Evolutionary conservation across 2,329 filamentous ascomycete species (phyloP).

Genomic region (Fusarium denticulatum): DNA sequence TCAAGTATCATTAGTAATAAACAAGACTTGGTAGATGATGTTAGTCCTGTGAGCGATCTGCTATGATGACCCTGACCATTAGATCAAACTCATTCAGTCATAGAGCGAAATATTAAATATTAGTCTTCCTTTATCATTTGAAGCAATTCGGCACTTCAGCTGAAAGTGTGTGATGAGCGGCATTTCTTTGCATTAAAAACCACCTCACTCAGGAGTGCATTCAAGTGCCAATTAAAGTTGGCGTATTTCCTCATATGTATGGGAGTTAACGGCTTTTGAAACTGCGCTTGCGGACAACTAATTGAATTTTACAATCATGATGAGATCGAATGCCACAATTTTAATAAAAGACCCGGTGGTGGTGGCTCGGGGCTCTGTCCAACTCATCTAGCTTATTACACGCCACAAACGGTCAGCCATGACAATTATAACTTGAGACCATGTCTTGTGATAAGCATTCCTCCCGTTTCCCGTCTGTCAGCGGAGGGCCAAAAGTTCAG

Average conservation of each 20-base stretch:
- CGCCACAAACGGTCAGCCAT: constrained; percentile 31
- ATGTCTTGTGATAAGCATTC: constrained; percentile 21
- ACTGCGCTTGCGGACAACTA: constrained; percentile 24
- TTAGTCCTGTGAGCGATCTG: background rate
- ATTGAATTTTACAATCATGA: constrained; percentile 22
- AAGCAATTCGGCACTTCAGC: background rate
- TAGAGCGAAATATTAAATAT: background rate
- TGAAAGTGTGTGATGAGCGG: background rate
- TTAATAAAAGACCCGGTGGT: constrained; percentile 6
- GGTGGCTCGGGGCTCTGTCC: constrained; percentile 24
- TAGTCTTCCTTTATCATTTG: background rate
- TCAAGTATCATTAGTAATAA: constrained; percentile 4
- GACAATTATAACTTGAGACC: constrained; percentile 8
- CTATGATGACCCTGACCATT: background rate
- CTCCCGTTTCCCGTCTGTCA: constrained; percentile 17
- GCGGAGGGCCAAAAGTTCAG: background rate
- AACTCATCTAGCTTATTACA: constrained; percentile 19
- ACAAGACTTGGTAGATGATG: background rate
- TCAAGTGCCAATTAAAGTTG: constrained; percentile 2
- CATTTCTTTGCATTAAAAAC: background rate
- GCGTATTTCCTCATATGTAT: background rate
- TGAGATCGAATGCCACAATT: constrained; percentile 21
- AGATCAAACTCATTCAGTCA: background rate
- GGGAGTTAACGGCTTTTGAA: constrained; percentile 29
- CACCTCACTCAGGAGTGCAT: background rate